Evolutionary conservation across 1,284 basidiomycete species (phyloP).

Genomic region (Melampsora larici-populina): DNA sequence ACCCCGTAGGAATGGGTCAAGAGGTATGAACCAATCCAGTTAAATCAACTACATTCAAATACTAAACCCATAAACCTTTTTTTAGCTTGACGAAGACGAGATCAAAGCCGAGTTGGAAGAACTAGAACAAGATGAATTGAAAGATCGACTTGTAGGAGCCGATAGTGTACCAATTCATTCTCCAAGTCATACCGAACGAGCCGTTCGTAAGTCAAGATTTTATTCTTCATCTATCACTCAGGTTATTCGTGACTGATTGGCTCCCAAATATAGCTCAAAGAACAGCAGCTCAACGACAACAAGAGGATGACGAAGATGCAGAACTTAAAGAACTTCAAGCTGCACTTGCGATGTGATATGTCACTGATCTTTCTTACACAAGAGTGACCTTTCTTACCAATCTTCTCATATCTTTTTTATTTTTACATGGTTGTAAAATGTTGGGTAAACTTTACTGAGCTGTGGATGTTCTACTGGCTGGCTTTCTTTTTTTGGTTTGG

Average conservation of each 20-base stretch:
- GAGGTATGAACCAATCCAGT: conserved; percentile 54
- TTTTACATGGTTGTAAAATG: no score
- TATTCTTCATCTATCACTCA: conserved; percentile 36
- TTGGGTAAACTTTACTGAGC: no score
- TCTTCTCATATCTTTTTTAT: no score
- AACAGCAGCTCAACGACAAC: conserved; percentile 55
- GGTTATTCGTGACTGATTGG: background rate
- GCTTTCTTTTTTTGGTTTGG: no score
- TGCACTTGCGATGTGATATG: conserved; percentile 71
- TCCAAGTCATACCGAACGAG: conserved; percentile 62
- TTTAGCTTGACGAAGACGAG: conserved; percentile 64
- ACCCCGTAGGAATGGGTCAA: conserved; percentile 66
- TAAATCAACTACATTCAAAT: conserved; percentile 50
- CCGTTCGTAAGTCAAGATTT: conserved; percentile 59
- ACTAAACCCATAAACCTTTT: conserved; percentile 17
- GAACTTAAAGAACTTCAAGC: conserved; percentile 90
- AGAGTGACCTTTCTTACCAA: no score
- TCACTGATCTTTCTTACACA: no score
- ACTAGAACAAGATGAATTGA: conserved; percentile 85
- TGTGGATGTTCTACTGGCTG: no score
- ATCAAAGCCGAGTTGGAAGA: conserved; percentile 80
- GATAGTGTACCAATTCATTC: conserved; percentile 85
- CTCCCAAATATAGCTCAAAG: conserved; percentile 42
- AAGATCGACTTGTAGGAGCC: conserved; percentile 79
- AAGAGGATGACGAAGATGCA: conserved; percentile 86